Conservation (phyloP, 2,329 filamentous ascomycete species). For the Sclerotinia sclerotiorum region DNA sequence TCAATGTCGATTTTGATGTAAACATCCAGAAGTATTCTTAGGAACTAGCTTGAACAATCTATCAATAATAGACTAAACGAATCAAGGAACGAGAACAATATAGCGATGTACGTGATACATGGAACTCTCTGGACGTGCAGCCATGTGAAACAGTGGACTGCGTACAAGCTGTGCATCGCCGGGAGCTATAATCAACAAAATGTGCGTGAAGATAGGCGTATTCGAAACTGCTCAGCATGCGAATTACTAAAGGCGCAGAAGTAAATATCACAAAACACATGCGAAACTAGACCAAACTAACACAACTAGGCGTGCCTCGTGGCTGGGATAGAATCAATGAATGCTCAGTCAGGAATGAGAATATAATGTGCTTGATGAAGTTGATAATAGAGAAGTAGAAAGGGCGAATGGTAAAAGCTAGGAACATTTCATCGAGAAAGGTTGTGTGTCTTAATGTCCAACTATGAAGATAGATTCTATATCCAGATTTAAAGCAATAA, state of each 20-base stretch:
- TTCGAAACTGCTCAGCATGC: neutral
- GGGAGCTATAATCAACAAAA: neutral
- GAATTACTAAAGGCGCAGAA: neutral
- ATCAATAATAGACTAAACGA: neutral
- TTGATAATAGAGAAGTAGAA: neutral
- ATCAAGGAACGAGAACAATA: neutral
- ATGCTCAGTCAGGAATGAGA: neutral
- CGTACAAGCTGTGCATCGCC: neutral
- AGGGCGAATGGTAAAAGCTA: neutral
- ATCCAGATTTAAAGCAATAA: neutral
- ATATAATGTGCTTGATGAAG: neutral
- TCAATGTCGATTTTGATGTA: too few species aligned
- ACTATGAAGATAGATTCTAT: neutral
- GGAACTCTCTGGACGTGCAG: neutral
- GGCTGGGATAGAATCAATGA: neutral
- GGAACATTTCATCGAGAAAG: too few species aligned
- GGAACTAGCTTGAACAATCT: neutral
- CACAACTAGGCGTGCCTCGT: neutral
- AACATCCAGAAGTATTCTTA: neutral
- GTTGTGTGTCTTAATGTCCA: neutral
- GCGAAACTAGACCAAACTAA: neutral
- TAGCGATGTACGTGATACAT: slow-evolving; percentile 6
- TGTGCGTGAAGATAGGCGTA: neutral
- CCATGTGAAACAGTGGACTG: neutral
- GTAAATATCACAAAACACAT: neutral